A percentile compares a stretch with the other conserved stretches of the same genome.
Evolutionary conservation across 352 stramenopile species (phyloP).

Genomic region (Elongisporangium undulatum): DNA sequence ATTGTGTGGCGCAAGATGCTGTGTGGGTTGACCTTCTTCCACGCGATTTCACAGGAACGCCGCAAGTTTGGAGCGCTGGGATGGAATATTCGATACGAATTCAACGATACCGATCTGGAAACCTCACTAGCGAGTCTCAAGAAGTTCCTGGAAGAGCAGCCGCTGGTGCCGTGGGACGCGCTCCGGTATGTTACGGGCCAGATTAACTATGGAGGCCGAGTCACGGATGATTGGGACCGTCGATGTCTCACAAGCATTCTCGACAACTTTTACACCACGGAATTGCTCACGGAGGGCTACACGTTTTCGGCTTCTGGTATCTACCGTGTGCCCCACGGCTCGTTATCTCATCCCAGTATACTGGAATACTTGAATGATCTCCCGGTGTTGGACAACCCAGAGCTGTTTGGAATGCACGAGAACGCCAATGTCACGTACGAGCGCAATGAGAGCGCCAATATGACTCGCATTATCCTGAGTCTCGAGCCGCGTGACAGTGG

Average conservation of each 20-base stretch:
- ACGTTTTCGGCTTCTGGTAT: slow-evolving; percentile 85
- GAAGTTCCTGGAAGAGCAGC: slow-evolving; percentile 91
- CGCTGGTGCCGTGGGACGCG: slow-evolving; percentile 90
- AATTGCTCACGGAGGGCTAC: slow-evolving; percentile 79
- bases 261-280: slow-evolving; percentile 86
- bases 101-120: slow-evolving; percentile 95
- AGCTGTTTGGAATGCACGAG: slow-evolving; percentile 96
- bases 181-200: slow-evolving; percentile 92
- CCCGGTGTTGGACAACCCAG: slow-evolving; percentile 85
- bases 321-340: slow-evolving; percentile 76
- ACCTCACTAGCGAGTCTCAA: slow-evolving; percentile 88
- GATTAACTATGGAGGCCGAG: slow-evolving; percentile 95
- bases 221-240: slow-evolving; percentile 95
- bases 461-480: slow-evolving; percentile 86
- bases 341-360: slow-evolving; percentile 40
- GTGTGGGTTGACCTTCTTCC: slow-evolving; percentile 90
- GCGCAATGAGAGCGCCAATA: slow-evolving; percentile 84
- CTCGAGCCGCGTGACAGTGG: slow-evolving; percentile 84
- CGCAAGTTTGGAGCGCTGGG: slow-evolving; percentile 93
- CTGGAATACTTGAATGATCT: slow-evolving; percentile 83
- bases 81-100: slow-evolving; percentile 96
- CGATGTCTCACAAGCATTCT: slow-evolving; percentile 92
- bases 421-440: slow-evolving; percentile 95
- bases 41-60: slow-evolving; percentile 92
- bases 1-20: slow-evolving; percentile 89